These are phyloP conservation scores for Xylaria multiplex DNA, from an alignment of 2,329 filamentous ascomycete genomes.

Conservation along the genomic window DNA sequence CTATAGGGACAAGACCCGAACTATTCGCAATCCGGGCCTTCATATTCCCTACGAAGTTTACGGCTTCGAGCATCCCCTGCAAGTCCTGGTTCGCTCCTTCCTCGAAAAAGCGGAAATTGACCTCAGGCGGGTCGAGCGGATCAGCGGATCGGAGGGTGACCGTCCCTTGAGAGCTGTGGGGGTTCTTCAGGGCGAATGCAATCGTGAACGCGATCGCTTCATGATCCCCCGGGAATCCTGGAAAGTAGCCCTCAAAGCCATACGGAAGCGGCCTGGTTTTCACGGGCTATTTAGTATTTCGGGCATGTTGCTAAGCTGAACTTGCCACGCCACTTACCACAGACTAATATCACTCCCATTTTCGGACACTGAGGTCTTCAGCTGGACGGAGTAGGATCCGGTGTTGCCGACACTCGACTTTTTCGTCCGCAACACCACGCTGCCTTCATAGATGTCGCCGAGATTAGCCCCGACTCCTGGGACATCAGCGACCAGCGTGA, in stretches of 20 bases:
- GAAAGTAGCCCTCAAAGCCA: conserved; percentile 42
- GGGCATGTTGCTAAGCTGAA: not conserved
- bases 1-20: conserved; percentile 49
- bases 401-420: conserved; percentile 30
- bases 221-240: conserved; percentile 34
- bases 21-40: conserved; percentile 47
- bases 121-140: conserved; percentile 70
- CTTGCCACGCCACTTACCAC: conserved; percentile 10
- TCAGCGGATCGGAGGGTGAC: conserved; percentile 70
- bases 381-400: conserved; percentile 36
- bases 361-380: conserved; percentile 40
- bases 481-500: conserved; percentile 58
- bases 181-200: conserved; percentile 64
- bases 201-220: conserved; percentile 53
- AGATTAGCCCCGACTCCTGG: conserved; percentile 67
- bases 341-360: conserved; percentile 30
- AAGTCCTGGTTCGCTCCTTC: conserved; percentile 54
- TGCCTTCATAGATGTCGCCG: conserved; percentile 63
- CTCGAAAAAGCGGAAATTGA: conserved; percentile 71
- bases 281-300: not conserved
- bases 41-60: conserved; percentile 58
- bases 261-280: conserved; percentile 14
- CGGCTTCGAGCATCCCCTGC: conserved; percentile 43
- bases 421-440: conserved; percentile 48
- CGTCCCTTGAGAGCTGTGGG: conserved; percentile 66